Base-by-base conservation (phyloP, 139 green algal species). In the Diplosphaera chodatii region DNA sequence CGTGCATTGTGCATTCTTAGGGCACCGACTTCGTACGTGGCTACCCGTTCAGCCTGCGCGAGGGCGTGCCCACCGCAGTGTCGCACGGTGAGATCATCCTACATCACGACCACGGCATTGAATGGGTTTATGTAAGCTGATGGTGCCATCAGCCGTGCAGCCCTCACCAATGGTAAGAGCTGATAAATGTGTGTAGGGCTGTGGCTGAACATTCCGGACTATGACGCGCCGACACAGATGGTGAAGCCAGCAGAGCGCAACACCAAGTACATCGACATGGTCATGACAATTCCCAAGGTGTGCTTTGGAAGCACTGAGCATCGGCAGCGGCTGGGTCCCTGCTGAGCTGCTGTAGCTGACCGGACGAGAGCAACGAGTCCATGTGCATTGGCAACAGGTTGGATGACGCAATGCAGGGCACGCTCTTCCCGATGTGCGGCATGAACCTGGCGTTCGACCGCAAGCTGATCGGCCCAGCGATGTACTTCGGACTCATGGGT, bases 401-500 rank as follows among this genome's bases (percentile, higher is more conserved):
- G n/a, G n/a, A n/a, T 40, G 65, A 30, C 6, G 6, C 37, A 10
- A 32, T 73, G 75, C 75, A 87, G 89, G 90, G 89, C 71, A 95
- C 90, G 0, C 82, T 98, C 55, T 97, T 94, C 75, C 94, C 94
- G 66, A 98, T 98, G 94, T 98, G 93, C 73, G 93, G 93, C 70
- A 98, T 98, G 92, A 98, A 98, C 84, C 87, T 98, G 67, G 89
- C 87, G 13, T 98, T 98, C 74, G 85, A 98, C 83, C 77, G 94
- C 4, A 72, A 92, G 25, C 72, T 91, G 37, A 98, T 98, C 55
- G 93, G 93, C 4, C 87, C 93, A 1, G 93, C 88, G 59, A 97
- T 98, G 91, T 98, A 97, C 87, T 98, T 98, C 81, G 94, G 94
- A 0, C 88, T 98, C 16, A 97, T 97, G 93, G 94, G 93, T 16